Evolutionary conservation across 805 yeast species (phyloP).

Genomic region (Wickerhamomyces bovis): DNA sequence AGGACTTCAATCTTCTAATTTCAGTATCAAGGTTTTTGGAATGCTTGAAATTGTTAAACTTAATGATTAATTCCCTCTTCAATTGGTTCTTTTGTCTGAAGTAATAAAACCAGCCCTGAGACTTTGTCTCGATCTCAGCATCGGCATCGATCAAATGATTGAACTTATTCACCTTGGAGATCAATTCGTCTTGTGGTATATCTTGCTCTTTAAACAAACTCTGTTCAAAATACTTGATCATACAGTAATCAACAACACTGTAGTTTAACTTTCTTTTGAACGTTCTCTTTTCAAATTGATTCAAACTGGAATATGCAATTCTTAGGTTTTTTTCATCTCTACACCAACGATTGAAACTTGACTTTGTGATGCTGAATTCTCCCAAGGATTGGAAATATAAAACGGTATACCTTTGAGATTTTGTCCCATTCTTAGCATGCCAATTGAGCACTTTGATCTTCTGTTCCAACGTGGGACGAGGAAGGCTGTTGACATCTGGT

Average conservation of each 20-base stretch:
- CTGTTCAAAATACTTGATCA: slow-evolving; percentile 32
- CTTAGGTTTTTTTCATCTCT: slow-evolving; percentile 26
- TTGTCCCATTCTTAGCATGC: slow-evolving; percentile 27
- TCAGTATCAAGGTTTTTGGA: slow-evolving; percentile 5
- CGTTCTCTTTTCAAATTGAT: slow-evolving; percentile 1
- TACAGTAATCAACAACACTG: slow-evolving; percentile 30
- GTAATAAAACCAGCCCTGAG: slow-evolving; percentile 38
- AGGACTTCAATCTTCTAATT: slow-evolving; percentile 15
- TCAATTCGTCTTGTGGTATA: slow-evolving; percentile 26
- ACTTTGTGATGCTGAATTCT: slow-evolving; percentile 31
- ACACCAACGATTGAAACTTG: slow-evolving; percentile 36
- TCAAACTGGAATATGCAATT: slow-evolving; percentile 1
- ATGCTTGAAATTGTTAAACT: slow-evolving; percentile 15
- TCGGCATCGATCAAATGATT: slow-evolving; percentile 10
- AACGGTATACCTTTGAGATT: slow-evolving; percentile 31
- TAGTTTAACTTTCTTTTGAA: slow-evolving; percentile 27
- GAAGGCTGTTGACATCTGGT: slow-evolving; percentile 12
- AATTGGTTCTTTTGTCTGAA: slow-evolving; percentile 28
- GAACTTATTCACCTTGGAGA: slow-evolving; percentile 23
- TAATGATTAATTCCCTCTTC: slow-evolving; percentile 23
- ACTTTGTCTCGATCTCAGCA: slow-evolving; percentile 14
- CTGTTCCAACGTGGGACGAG: slow-evolving; percentile 33
- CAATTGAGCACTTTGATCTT: slow-evolving; percentile 32
- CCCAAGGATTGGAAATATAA: slow-evolving; percentile 25
- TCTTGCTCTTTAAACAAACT: slow-evolving; percentile 24